Percentiles rank a stretch among this genome's conserved stretches.
phyloP scores from a whole-genome alignment of 1,284 basidiomycete species.

The Malassezia yamatoensis region DNA sequence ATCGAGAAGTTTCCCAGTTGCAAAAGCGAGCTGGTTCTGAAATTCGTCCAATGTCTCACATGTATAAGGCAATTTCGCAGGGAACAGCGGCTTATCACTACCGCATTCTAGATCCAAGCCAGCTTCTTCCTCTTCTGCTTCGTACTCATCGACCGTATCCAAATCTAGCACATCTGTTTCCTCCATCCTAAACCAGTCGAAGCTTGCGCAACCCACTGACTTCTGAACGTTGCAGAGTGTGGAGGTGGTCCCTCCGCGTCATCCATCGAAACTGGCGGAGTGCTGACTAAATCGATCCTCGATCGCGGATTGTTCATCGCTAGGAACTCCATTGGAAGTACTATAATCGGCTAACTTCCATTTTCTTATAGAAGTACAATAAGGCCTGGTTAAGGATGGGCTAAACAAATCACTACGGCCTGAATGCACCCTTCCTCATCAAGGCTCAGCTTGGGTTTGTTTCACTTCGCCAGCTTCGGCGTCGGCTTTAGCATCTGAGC shows the following conservation, averaged over 20 bases:
- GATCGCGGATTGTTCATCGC: no score
- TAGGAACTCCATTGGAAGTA: no score
- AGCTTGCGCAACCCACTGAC: no score
- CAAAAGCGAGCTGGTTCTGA: constrained; percentile 68
- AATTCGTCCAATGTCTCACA: constrained; percentile 70
- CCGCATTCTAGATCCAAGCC: constrained; percentile 2
- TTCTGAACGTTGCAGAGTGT: not conserved
- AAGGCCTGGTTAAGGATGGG: not conserved
- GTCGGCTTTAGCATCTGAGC: not conserved
- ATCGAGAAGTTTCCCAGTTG: constrained; percentile 64
- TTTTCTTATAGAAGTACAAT: not conserved
- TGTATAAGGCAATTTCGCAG: constrained; percentile 60
- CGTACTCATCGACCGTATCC: constrained; percentile 40
- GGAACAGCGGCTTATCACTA: constrained; percentile 18
- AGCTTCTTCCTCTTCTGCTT: constrained; percentile 50
- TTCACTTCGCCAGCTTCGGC: not conserved
- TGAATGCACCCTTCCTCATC: not conserved
- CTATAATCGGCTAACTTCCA: not conserved
- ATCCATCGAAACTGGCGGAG: no score
- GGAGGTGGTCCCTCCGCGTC: not conserved
- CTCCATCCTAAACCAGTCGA: not conserved
- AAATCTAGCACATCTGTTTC: constrained; percentile 1
- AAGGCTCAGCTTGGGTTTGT: not conserved
- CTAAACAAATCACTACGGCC: not conserved
- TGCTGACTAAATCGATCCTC: no score